Base-by-base conservation (phyloP, 2,329 filamentous ascomycete genomes). In the Zopfia rhizophila region DNA sequence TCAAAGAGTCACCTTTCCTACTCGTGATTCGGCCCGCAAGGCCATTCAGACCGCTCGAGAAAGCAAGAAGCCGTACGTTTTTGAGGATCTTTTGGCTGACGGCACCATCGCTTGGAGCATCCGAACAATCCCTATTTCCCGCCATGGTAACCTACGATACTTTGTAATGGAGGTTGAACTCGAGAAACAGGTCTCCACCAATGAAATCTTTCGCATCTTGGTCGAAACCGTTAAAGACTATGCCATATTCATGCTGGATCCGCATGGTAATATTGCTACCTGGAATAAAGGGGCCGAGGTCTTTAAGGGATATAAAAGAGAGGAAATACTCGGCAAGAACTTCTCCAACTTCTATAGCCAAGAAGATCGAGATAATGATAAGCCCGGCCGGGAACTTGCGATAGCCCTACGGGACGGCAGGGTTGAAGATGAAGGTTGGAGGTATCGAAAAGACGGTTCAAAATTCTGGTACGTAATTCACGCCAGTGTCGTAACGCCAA, bases 191-290 rank as follows among this genome's bases (percentile, higher is more conserved):
- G 24, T 66, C 60, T 76, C 41, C 77, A 79, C 57, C 39, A 78
- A 78, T 55, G 80, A 83, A 55, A 78, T 77, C 4, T 85, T 85
- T 60, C 80, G 81, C n/a, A 81, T 85, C 27, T 59, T 88, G 22
- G 75, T 86, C 24, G 79, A 86, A 51, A 81, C 78, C 0, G 80
- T 85, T 56, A 83, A 81, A 64, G 81, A 85, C 50, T 85, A 84
- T 55, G 82, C 82, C 45, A 86, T 86, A 49, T 87, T 85, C 58
- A 80, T 85, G 70, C 74, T 85, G 19, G 81, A 84, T 39, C 75
- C 79, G 0, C 65, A 72, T 3, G 82, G 82, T n/a, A 70, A 78
- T 54, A 76, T 85, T 12, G 75, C 75, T 1, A 84, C 82, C 0
- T 85, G 82, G 82, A 85, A 84, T 52, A 70, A 74, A 0, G 82